Base-by-base conservation (phyloP, 2,329 filamentous ascomycete species). In the Elsinoe necatrix region DNA sequence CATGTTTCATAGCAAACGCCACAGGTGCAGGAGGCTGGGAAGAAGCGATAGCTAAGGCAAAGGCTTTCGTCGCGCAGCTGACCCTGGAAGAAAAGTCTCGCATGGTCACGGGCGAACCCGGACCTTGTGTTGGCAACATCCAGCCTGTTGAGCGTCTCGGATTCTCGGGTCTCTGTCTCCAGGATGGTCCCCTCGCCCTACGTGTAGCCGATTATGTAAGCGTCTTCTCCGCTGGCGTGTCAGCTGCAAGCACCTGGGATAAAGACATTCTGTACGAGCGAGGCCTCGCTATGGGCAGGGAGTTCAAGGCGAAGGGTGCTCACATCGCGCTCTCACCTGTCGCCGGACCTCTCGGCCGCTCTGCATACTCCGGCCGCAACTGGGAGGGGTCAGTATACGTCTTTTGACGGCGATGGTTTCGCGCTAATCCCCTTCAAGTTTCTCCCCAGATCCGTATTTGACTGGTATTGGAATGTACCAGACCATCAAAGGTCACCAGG, bases 171-270 rank as follows among this genome's bases (percentile, higher is more conserved):
- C 75, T 90, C 4, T 88, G 85, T 64, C 73, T 88, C 2, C 83
- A 88, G 61, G 87, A 91, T 67, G 82, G 81, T 0, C 84, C 86
- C 1, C 74, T 86, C 31, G 87, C 88, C 1, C 75, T 93, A 12
- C 80, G 86, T 25, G 80, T 81, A n/a, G 82, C 85, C 0, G 86
- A 90, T 61, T 82, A 87, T 59, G 82, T 84, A 54, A 90, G 86
- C 0, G 86, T 82, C 0, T 93, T 92, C 63, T 87, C 88, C 0
- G 79, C 86, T 7, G 87, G 87, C n/a, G 87, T 92, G 62, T 89
- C 62, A 2, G 65, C 71, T 1, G 73, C 70, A 2, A 69, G 71
- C 5, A 66, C 70, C 0, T 84, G 81, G 79, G 79, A 83, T 58
- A 72, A 69, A 54, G 73, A 75, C 11, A 65, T 83, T 43, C 76